These are phyloP conservation scores for Fusarium sp. DNA, from an alignment of 2,329 filamentous ascomycete species.

Conservation along the genomic window DNA sequence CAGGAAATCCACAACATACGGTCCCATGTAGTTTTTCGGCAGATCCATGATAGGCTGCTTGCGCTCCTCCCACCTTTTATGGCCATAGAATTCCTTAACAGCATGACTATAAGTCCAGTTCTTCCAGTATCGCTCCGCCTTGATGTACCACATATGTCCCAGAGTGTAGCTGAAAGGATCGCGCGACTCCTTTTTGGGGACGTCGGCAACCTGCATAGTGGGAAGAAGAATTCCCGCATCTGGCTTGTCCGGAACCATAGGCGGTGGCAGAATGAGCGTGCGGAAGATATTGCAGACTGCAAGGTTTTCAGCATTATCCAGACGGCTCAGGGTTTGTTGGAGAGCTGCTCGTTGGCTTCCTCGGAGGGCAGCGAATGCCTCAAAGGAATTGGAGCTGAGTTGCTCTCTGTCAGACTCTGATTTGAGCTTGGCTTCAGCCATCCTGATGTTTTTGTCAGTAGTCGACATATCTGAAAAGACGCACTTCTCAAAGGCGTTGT, in stretches of 20 bases:
- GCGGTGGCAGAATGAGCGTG: constrained; percentile 54
- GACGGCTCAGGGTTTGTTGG: constrained; percentile 57
- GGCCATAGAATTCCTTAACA: constrained; percentile 34
- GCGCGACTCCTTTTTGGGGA: constrained; percentile 43
- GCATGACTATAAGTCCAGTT: constrained; percentile 31
- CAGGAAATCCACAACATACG: constrained; percentile 37
- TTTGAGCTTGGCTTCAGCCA: constrained; percentile 18
- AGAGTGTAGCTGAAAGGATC: constrained; percentile 50
- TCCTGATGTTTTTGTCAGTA: constrained; percentile 30
- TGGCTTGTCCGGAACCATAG: constrained; percentile 20
- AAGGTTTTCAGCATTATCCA: constrained; percentile 56
- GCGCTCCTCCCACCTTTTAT: constrained; percentile 9
- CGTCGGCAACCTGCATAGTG: constrained; percentile 34
- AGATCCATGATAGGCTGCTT: constrained; percentile 42
- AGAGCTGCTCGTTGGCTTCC: constrained; percentile 62
- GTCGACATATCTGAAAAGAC: constrained; percentile 44
- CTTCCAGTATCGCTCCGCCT: constrained; percentile 39
- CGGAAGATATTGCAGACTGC: constrained; percentile 54
- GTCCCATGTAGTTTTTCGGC: constrained; percentile 46
- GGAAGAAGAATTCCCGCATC: constrained; percentile 45
- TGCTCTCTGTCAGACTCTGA: constrained; percentile 1
- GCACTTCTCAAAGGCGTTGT: constrained; percentile 53
- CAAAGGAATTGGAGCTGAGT: constrained; percentile 17
- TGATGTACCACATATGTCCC: constrained; percentile 42
- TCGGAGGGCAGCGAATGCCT: constrained; percentile 54